Evolutionary conservation across 768 basidiomycete species (phyloP), one percentile per base, ranked within the genome.

Genomic region (Mrakia blollopis): DNA sequence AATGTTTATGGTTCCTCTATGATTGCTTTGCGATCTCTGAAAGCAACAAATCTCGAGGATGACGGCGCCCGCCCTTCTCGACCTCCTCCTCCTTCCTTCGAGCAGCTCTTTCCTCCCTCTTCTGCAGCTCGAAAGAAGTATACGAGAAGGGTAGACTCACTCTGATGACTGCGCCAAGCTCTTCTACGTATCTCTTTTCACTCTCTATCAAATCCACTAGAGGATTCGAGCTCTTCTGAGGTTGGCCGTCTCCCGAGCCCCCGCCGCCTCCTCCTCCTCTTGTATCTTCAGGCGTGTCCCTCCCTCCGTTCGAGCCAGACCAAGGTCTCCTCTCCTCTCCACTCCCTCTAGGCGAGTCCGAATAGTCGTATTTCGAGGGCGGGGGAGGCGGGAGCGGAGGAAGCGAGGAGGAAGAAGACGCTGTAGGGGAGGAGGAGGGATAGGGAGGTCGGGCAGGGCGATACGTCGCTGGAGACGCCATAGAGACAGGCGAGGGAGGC

Each of bases 171-270:
- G 90, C 90, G 16, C 93, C 90, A 52, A 99, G 85, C 79, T 92
- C 88, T 61, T 96, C 94, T 18, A 98, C 94, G 85, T 96, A 99
- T 35, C 86, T 80, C 85, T 91, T 93, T 85, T 99, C 97, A 30
- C 92, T 95, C 81, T 95, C 92, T 75, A 98, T 90, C 78, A 99
- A 90, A 85, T 99, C 96, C 10, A 87, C 87, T 74, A 99, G 86
- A 35, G 93, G 94, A 82, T 95, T 98, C 1, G 78, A 78, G 39
- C 72, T 72, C 54, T 72, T 72, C 69, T 76, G 70, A 35, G 37
- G 47, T 14, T 50, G 47, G 47, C 4, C 18, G 16, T 50, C 47
- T 50, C 47, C 47, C 13, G 47, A 50, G 13, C 47, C 47, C 47
- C 28, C 28, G 23, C 47, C 50, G 3, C 47, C 71, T 52, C 50